These are phyloP conservation scores for Knufia petricola DNA, from an alignment of 2,329 filamentous ascomycete species.

Conservation along the genomic window DNA sequence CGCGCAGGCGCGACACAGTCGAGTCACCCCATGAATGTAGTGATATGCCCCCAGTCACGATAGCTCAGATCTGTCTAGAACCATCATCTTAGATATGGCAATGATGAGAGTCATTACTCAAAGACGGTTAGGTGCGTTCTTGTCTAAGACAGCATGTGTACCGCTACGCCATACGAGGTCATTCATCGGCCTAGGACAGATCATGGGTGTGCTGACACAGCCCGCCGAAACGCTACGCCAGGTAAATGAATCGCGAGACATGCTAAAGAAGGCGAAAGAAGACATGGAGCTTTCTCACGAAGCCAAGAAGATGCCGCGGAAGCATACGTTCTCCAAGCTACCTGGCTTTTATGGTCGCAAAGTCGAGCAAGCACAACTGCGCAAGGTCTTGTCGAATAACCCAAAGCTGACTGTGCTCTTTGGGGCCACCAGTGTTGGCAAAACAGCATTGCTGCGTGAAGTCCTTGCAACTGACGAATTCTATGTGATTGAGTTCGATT, in stretches of 20 bases:
- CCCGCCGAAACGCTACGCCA: constrained; percentile 9
- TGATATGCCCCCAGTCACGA: too few species aligned
- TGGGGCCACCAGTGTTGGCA: constrained; percentile 8
- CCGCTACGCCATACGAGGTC: neutral
- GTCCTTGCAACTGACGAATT: constrained; percentile 7
- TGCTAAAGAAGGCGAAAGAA: constrained; percentile 10
- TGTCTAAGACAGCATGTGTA: neutral
- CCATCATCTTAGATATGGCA: neutral
- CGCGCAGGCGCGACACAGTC: too few species aligned
- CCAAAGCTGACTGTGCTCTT: constrained; percentile 8
- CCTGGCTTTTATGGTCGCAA: constrained; percentile 10
- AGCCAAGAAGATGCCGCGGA: constrained; percentile 9
- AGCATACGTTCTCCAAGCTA: constrained; percentile 8
- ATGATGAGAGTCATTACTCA: neutral
- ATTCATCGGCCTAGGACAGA: constrained; percentile 9
- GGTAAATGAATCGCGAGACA: constrained; percentile 4
- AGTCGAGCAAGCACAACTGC: constrained; percentile 3
- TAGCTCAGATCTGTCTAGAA: too few species aligned
- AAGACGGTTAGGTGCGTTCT: neutral
- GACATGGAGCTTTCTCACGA: constrained; percentile 6
- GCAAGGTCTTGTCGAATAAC: constrained; percentile 5
- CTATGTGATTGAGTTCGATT: constrained; percentile 8
- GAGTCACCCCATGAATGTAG: too few species aligned
- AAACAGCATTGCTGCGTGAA: constrained; percentile 8
- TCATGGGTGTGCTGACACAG: constrained; percentile 6